Evolutionary conservation across 108 stramenopile species (phyloP), one percentile per base, ranked within the genome.

Genomic region (Epipyxis sp.): DNA sequence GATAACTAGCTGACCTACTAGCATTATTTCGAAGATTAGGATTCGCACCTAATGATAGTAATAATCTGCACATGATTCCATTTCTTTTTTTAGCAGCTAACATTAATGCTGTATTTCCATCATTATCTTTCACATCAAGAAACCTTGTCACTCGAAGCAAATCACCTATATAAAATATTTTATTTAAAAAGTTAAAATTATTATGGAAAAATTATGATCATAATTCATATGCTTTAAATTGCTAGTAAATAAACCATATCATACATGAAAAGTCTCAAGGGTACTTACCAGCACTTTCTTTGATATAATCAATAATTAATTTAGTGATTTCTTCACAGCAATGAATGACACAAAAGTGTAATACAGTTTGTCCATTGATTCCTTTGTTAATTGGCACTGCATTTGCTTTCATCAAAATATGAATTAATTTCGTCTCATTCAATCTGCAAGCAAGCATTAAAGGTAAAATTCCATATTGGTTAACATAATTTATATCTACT

Each of bases 301-400:
- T 3, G n/a, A 74, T 27, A 37, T 74, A 74, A 25, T 74, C 71
- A 10, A 57, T 32, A 13, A 74, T 74, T 10, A 37, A 6, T 34
- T 32, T 27, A 10, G 71, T 42, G 10, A 20, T 25, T 39, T 74
- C 71, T 39, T 74, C 71, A 25, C 71, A 43, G 41, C 34, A 13
- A 6, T 74, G 71, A 37, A 74, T 39, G 50, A 30, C 50, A 74
- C 71, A 74, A 32, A 54, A 27, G 34, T 74, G 71, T 57, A 74
- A 74, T 27, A 42, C 46, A 37, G 71, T 74, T 46, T 25, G 71
- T 13, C 71, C 71, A 6, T 65, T 3, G 25, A 35, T 32, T 65
- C 61, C 61, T 32, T 46, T 54, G 37, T 3, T 10, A 10, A 74
- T 16, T 3, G 44, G 41, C 27, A 32, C 6, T 46, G 71, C 71